phyloP scores from a whole-genome alignment of 768 basidiomycete species.

The Kwoniella heveanensis region DNA sequence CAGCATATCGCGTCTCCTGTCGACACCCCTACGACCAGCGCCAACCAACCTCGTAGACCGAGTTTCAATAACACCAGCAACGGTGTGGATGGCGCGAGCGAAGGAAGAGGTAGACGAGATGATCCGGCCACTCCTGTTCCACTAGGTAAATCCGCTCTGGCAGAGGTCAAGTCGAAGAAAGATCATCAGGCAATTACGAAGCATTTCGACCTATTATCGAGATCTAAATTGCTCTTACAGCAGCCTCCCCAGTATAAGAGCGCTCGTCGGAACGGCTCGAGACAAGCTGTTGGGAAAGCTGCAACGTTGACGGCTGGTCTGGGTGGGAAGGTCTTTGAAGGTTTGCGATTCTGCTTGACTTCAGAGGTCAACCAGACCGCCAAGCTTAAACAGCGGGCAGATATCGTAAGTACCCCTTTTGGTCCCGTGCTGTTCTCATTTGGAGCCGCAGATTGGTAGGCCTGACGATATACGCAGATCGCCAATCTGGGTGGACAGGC shows the following conservation, averaged over 20 bases:
- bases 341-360: conserved; percentile 41
- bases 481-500: conserved; percentile 35
- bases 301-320: conserved; percentile 9
- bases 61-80: conserved; percentile 4
- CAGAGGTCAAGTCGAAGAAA: conserved; percentile 23
- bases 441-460: background rate
- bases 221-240: conserved; percentile 6
- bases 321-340: conserved; percentile 37
- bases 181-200: conserved; percentile 34
- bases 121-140: conserved; percentile 38
- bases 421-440: background rate
- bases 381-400: conserved; percentile 37
- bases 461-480: conserved; percentile 26
- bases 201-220: conserved; percentile 37
- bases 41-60: background rate
- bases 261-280: background rate
- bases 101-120: conserved; percentile 31
- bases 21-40: conserved; percentile 27
- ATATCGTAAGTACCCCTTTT: conserved; percentile 29
- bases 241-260: background rate
- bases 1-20: conserved; percentile 31
- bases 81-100: background rate
- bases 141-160: conserved; percentile 28
- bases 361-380: conserved; percentile 26
- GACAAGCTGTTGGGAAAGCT: background rate